Evolutionary conservation across 768 basidiomycete genomes (phyloP).

Genomic region (Podaxis rugospora): DNA sequence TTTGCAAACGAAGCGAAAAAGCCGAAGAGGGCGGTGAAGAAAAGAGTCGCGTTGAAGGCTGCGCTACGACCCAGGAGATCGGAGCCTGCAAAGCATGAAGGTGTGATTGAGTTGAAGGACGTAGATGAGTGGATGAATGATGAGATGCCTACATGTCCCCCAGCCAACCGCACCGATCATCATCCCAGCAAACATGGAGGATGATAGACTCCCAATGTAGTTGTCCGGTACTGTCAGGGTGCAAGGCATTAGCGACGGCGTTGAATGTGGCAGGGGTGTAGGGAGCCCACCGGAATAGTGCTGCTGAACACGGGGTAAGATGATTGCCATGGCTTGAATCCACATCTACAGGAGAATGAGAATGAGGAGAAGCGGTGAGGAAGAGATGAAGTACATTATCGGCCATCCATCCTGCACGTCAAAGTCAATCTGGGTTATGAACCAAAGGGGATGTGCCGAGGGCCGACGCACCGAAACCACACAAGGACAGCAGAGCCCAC

Average conservation of each 20-base stretch:
- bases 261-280: neutral
- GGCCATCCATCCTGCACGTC: slow-evolving; percentile 76
- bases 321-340: slow-evolving; percentile 88
- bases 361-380: slow-evolving; percentile 15
- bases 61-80: slow-evolving; percentile 85
- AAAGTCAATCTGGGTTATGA: neutral
- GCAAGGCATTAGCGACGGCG: neutral
- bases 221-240: slow-evolving; percentile 57
- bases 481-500: slow-evolving; percentile 76
- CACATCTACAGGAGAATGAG: slow-evolving; percentile 60
- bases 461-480: slow-evolving; percentile 74
- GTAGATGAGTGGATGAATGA: neutral
- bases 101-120: neutral
- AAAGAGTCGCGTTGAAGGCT: slow-evolving; percentile 91
- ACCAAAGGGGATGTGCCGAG: neutral
- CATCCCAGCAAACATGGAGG: slow-evolving; percentile 95
- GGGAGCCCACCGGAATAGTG: slow-evolving; percentile 65
- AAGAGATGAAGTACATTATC: slow-evolving; percentile 64
- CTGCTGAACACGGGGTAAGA: slow-evolving; percentile 92
- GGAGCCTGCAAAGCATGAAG: slow-evolving; percentile 43
- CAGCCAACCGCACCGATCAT: slow-evolving; percentile 91
- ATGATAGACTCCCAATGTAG: slow-evolving; percentile 78
- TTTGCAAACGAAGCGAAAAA: slow-evolving; percentile 70
- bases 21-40: slow-evolving; percentile 88
- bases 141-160: slow-evolving; percentile 73